Base-by-base conservation (phyloP, 2,329 filamentous ascomycete genomes). In the Sclerotinia nivalis region DNA sequence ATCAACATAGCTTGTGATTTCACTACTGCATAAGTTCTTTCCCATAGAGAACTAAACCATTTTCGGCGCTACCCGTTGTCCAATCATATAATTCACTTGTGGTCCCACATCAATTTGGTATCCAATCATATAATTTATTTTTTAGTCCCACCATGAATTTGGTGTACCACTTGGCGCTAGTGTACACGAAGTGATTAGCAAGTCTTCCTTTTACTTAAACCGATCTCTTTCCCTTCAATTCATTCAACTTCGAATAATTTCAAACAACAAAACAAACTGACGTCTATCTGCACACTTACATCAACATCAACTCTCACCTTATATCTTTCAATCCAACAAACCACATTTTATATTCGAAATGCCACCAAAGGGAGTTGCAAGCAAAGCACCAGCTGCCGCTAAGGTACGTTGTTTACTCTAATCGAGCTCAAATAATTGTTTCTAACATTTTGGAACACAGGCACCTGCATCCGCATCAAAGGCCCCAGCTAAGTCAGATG, bases 361-460 rank as follows among this genome's bases (percentile, higher is more conserved):
- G 96, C 89, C 96, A 86, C 95, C 96, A 82, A 98, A 98, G 88
- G 91, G 92, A 71, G 77, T 77, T 81, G 95, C 95, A 81, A 64
- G 61, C 61, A 92, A 96, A 86, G 97, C 97, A 89, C 94, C 95
- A 85, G 95, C 92, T 61, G 66, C 66, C 43, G 25, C 55, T 34
- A 68, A 98, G 93, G 95, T 68, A 54, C 95, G 45, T 43, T 40
- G 34, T 61, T 62, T 61, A 15, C 13, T 59, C 28, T 22, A 13
- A 20, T 22, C 31, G 54, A 40, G 28, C 28, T 60, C 31, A 40
- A 28, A 68, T 10, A 2, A n/a, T 50, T 7, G 7, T 22, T 45
- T n/a, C 45, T 64, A 40, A 64, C 47, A 20, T 25, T 40, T 34
- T 15, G 12, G 3, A 40, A 22, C 37, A 64, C 47, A 64, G 61